These are phyloP conservation scores for Brasenia schreberi DNA, from an alignment of 164 flowering plant genomes.

Conservation along the genomic window DNA sequence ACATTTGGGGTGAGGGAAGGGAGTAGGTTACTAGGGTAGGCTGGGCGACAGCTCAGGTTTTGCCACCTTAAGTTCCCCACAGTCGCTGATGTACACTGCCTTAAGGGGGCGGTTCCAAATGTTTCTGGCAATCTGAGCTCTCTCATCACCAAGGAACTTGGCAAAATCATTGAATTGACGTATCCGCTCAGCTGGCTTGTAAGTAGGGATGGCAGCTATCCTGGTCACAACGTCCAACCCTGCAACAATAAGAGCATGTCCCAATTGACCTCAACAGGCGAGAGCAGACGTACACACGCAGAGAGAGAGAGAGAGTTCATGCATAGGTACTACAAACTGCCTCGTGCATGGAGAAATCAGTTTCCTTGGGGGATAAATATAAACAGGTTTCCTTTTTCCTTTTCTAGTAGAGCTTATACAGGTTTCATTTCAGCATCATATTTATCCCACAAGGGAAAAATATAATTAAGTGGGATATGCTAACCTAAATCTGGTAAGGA, in stretches of 20 bases:
- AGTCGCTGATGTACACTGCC: conserved; percentile 74
- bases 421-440: too few species aligned
- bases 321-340: too few species aligned
- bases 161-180: conserved; percentile 80
- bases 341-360: too few species aligned
- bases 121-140: conserved; percentile 79
- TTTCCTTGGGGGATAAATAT: too few species aligned
- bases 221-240: conserved; percentile 77
- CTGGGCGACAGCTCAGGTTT: conserved; percentile 71
- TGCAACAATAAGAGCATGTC: conserved; percentile 15
- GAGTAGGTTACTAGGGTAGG: conserved; percentile 29
- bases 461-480: too few species aligned
- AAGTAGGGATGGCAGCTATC: conserved; percentile 80
- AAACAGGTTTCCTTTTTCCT: too few species aligned
- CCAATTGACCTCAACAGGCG: background rate
- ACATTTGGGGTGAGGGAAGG: background rate
- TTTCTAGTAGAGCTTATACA: too few species aligned
- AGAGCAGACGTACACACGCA: too few species aligned
- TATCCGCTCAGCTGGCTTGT: conserved; percentile 67
- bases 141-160: conserved; percentile 77
- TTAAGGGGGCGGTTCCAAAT: conserved; percentile 84
- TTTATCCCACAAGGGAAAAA: too few species aligned
- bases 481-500: too few species aligned
- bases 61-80: conserved; percentile 77
- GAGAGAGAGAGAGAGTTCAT: too few species aligned